Evolutionary conservation across 164 flowering plant species (phyloP), one percentile per base, ranked within the genome.

Genomic region (Paratinospora sagittata): DNA sequence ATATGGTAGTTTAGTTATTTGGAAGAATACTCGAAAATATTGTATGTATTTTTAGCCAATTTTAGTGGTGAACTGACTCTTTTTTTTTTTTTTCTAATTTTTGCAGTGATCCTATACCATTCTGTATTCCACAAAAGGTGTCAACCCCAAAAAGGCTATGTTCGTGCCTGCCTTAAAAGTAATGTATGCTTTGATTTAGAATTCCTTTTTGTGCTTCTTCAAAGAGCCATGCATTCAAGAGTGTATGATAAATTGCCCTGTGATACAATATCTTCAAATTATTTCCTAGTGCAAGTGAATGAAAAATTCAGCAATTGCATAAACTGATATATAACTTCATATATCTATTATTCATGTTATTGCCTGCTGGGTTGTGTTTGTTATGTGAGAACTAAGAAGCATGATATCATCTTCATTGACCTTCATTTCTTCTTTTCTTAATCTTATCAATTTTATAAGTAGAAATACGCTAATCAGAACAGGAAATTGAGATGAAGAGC

Each of bases 111-210:
- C 73, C 86, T 93, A 3, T 92, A 87, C 82, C 98, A 93, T 78
- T 91, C 97, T 3, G 96, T 93, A 70, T 73, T 79, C 74, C 95
- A 93, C 84, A 87, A 78, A 71, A 86, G 79, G 65, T 90, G 97
- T 76, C 87, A 62, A 27, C 85, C 85, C 27, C 80, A 85, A 55
- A 83, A 68, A 66, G 90, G 94, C 71, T 90, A 84, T 71, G 86
- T 88, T 63, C 97, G 97, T 66, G 98, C 97, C 72, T 85, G 89
- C 87, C 89, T 93, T 85, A 89, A 91, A 92, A 93, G 98, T 93
- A 93, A 88, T 85, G 91, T 84, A 85, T 85, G 86, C 90, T 84
- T 84, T 78, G 57, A 66, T 9, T 24, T 65, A 66, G 6, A 37
- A 34, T 14, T n/a, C 26, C 24, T n/a, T 66, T n/a, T 66, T 27